These are phyloP conservation scores for Wickerhamomyces sydowiorum DNA, from an alignment of 805 yeast genomes.

Conservation along the genomic window DNA sequence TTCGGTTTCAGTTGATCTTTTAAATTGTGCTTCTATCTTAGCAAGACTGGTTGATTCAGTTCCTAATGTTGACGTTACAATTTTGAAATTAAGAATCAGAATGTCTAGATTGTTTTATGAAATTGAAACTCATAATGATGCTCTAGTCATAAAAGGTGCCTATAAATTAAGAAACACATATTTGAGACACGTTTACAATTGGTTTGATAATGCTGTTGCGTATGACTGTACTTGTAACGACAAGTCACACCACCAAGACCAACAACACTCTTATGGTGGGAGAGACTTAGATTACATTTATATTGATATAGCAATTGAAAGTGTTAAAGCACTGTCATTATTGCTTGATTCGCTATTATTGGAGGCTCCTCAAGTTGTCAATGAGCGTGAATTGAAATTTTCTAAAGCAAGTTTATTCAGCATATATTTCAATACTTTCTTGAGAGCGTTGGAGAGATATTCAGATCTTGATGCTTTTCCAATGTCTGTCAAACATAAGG, in stretches of 20 bases:
- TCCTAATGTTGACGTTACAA: slow-evolving; percentile 2
- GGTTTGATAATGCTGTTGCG: slow-evolving; percentile 50
- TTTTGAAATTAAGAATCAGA: slow-evolving; percentile 34
- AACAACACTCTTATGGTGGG: slow-evolving; percentile 19
- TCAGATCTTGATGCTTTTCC: slow-evolving; percentile 29
- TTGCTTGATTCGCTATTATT: slow-evolving; percentile 51
- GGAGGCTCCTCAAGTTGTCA: slow-evolving; percentile 52
- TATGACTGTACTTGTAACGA: slow-evolving; percentile 27
- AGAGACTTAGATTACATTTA: slow-evolving; percentile 42
- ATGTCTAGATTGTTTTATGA: slow-evolving; percentile 33
- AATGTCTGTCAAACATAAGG: slow-evolving; percentile 43
- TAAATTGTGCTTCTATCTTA: slow-evolving; percentile 18
- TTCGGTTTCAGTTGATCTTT: slow-evolving; percentile 27
- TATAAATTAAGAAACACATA: slow-evolving; percentile 40
- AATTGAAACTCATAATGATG: slow-evolving; percentile 28
- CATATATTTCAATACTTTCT: slow-evolving; percentile 59
- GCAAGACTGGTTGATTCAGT: slow-evolving; percentile 14
- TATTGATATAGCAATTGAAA: slow-evolving; percentile 59
- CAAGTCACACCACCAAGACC: slow-evolving; percentile 4
- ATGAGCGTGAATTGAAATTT: slow-evolving; percentile 46
- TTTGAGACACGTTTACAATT: slow-evolving; percentile 40
- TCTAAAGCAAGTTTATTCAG: slow-evolving; percentile 60
- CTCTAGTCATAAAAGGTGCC: slow-evolving; percentile 38
- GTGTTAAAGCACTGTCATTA: slow-evolving; percentile 51
- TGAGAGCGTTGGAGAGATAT: slow-evolving; percentile 36